These are phyloP conservation scores for Pueraria montana DNA, from an alignment of 306 rosid species.

Conservation along the genomic window DNA sequence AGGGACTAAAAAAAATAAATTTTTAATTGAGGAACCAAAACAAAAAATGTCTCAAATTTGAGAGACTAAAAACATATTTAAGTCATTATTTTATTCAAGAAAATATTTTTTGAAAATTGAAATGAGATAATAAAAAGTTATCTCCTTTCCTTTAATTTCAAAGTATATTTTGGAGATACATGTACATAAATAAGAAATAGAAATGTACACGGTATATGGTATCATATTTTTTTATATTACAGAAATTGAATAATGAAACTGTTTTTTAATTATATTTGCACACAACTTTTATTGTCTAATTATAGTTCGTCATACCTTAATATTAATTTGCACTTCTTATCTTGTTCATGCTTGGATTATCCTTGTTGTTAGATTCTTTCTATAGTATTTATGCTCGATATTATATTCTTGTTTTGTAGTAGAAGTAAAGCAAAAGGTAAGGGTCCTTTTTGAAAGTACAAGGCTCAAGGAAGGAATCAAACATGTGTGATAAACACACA, in stretches of 20 bases:
- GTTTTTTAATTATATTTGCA: background rate
- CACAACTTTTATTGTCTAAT: background rate
- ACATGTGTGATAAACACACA: background rate
- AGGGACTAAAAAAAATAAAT: too few species aligned
- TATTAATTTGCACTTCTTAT: background rate
- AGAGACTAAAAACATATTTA: too few species aligned
- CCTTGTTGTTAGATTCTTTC: background rate
- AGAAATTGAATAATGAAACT: background rate
- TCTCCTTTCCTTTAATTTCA: background rate
- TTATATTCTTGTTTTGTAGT: background rate
- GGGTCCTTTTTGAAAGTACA: background rate
- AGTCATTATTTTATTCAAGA: too few species aligned
- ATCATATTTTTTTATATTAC: background rate
- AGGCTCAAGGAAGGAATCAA: constrained; percentile 3
- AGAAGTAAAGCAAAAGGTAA: background rate
- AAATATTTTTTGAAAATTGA: background rate
- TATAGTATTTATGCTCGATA: background rate
- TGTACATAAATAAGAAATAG: background rate
- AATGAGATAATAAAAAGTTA: background rate
- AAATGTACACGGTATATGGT: background rate
- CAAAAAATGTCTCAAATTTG: too few species aligned
- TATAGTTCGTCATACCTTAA: background rate
- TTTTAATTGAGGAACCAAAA: too few species aligned
- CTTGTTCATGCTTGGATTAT: background rate
- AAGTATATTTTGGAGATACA: background rate